A percentile compares a stretch with the other conserved stretches of the same genome.
Evolutionary conservation across 257 asterid species (phyloP).

Genomic region (Solanum pimpinellifolium): DNA sequence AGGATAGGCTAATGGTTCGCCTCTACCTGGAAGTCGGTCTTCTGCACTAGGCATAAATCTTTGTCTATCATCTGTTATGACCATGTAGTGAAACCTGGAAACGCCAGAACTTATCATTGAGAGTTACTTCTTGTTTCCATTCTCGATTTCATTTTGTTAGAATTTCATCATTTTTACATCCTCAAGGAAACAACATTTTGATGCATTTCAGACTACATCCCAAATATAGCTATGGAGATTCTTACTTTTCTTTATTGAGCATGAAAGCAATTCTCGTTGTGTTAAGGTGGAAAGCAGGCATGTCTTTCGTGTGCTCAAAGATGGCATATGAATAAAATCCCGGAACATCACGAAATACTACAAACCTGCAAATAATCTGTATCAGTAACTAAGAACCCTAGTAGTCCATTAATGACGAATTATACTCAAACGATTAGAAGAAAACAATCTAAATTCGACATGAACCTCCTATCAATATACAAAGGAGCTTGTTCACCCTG

Average conservation of each 20-base stretch:
- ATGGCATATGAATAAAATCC: slow-evolving; percentile 36
- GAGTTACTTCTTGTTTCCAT: neutral
- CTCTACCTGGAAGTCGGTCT: slow-evolving; percentile 21
- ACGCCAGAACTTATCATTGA: neutral
- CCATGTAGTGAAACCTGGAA: slow-evolving; percentile 22
- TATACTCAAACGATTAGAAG: neutral
- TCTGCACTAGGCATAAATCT: slow-evolving; percentile 20
- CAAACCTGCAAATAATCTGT: slow-evolving; percentile 10
- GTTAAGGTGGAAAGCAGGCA: slow-evolving; percentile 31
- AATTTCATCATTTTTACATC: neutral
- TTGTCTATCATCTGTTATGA: slow-evolving; percentile 15
- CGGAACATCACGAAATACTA: slow-evolving; percentile 20
- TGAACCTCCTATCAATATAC: slow-evolving; percentile 56
- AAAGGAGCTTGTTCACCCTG: slow-evolving; percentile 59
- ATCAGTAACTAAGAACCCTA: neutral
- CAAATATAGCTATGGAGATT: neutral
- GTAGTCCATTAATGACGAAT: neutral
- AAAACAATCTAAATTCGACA: neutral
- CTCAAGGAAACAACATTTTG: neutral
- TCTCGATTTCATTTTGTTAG: neutral
- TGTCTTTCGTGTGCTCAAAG: slow-evolving; percentile 16
- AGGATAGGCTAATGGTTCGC: slow-evolving; percentile 18
- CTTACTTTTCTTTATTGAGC: slow-evolving; percentile 30
- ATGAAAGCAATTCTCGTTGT: slow-evolving; percentile 35
- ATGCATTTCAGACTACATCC: neutral